Conservation (phyloP, 2,329 filamentous ascomycete genomes). For the Aspergillus sp. region DNA sequence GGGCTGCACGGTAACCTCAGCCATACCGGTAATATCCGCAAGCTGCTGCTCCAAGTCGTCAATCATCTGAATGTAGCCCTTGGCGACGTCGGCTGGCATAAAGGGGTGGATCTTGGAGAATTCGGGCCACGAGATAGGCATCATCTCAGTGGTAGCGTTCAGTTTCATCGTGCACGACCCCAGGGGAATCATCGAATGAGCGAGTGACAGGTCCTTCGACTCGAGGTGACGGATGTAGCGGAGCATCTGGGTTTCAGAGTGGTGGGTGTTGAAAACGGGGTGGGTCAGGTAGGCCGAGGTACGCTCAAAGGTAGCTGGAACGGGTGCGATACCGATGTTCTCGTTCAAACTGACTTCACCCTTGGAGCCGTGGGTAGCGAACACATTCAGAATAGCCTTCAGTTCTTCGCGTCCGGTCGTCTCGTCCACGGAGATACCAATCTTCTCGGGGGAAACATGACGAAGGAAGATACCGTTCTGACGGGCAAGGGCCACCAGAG, state of each 20-base stretch:
- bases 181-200: slow-evolving; percentile 95
- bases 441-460: slow-evolving; percentile 50
- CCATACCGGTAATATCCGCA: slow-evolving; percentile 78
- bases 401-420: slow-evolving; percentile 54
- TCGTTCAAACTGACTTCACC: slow-evolving; percentile 26
- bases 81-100: slow-evolving; percentile 55
- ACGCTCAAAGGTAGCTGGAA: slow-evolving; percentile 56
- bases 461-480: slow-evolving; percentile 57
- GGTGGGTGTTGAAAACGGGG: slow-evolving; percentile 88
- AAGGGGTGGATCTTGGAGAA: slow-evolving; percentile 80
- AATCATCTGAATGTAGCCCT: slow-evolving; percentile 66
- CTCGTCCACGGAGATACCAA: slow-evolving; percentile 76
- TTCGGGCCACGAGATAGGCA: slow-evolving; percentile 68
- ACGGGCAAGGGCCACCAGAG: slow-evolving; percentile 48
- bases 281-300: slow-evolving; percentile 74
- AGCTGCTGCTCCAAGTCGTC: slow-evolving; percentile 68
- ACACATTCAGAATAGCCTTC: slow-evolving; percentile 51
- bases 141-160: slow-evolving; percentile 90
- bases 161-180: slow-evolving; percentile 99
- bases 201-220: slow-evolving; percentile 87
- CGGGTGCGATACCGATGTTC: slow-evolving; percentile 33
- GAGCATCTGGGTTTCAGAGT: slow-evolving; percentile 89
- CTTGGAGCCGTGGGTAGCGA: slow-evolving; percentile 41
- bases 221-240: slow-evolving; percentile 90
- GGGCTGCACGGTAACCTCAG: slow-evolving; percentile 81